Conservation (phyloP, 1,284 basidiomycete species). For the Somion occarium region DNA sequence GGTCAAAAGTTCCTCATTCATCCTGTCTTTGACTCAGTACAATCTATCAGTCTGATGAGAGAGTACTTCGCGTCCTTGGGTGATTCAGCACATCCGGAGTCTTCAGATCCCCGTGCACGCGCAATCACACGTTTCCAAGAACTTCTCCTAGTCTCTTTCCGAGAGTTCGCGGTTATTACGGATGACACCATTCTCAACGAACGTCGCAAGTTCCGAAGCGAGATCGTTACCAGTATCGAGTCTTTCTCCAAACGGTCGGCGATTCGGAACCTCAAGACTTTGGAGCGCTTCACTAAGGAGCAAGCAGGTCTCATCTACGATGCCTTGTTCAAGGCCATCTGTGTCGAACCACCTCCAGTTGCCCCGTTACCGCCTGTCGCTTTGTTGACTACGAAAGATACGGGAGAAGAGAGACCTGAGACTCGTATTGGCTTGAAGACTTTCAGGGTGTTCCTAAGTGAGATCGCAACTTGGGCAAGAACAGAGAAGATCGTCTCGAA, state of each 20-base stretch:
- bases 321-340: slow-evolving; percentile 85
- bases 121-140: slow-evolving; percentile 99
- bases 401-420: slow-evolving; percentile 76
- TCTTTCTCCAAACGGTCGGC: slow-evolving; percentile 95
- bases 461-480: slow-evolving; percentile 94
- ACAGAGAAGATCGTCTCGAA: slow-evolving; percentile 93
- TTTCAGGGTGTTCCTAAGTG: slow-evolving; percentile 88
- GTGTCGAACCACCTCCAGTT: slow-evolving; percentile 63
- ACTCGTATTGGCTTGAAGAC: slow-evolving; percentile 85
- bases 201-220: slow-evolving; percentile 81
- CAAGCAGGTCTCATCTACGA: slow-evolving; percentile 90
- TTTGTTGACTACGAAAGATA: slow-evolving; percentile 48
- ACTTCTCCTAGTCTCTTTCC: slow-evolving; percentile 91
- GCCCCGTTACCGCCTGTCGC: slow-evolving; percentile 38
- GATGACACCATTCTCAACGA: slow-evolving; percentile 93
- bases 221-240: slow-evolving; percentile 93
- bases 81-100: slow-evolving; percentile 91
- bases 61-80: slow-evolving; percentile 93
- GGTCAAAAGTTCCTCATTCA: too few relatives aligned
- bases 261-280: slow-evolving; percentile 80
- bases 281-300: slow-evolving; percentile 85
- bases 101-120: slow-evolving; percentile 84
- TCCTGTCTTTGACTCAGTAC: background rate
- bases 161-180: slow-evolving; percentile 95
- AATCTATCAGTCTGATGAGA: slow-evolving; percentile 73